These are phyloP conservation scores for Thymus mandschuricus DNA, from an alignment of 257 asterid species.

Conservation along the genomic window DNA sequence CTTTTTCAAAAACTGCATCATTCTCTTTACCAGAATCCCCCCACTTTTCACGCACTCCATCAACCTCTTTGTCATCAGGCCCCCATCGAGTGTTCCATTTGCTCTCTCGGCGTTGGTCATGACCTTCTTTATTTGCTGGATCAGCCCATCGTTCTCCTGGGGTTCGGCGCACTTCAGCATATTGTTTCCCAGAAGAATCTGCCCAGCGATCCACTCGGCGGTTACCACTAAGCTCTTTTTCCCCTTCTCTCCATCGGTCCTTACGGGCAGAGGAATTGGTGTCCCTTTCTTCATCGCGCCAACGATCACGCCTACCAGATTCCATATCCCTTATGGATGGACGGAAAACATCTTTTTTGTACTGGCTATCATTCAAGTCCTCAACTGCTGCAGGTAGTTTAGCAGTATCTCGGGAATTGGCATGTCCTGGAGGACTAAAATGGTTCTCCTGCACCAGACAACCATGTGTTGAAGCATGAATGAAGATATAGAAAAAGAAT, in stretches of 20 bases:
- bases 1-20: conserved; percentile 63
- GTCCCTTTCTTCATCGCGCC: conserved; percentile 99
- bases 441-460: conserved; percentile 62
- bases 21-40: conserved; percentile 64
- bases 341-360: conserved; percentile 89
- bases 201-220: conserved; percentile 75
- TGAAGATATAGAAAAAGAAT: neutral
- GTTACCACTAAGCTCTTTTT: conserved; percentile 60
- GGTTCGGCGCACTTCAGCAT: conserved; percentile 76
- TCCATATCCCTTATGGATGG: conserved; percentile 89
- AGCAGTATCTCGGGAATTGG: conserved; percentile 45
- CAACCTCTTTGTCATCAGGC: conserved; percentile 68
- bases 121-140: conserved; percentile 73
- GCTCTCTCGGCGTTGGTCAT: conserved; percentile 87
- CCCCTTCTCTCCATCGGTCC: conserved; percentile 96
- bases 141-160: conserved; percentile 78
- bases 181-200: conserved; percentile 70
- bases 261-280: conserved; percentile 68
- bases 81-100: conserved; percentile 99
- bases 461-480: conserved; percentile 1
- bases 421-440: conserved; percentile 43
- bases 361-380: conserved; percentile 53
- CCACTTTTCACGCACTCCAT: conserved; percentile 69
- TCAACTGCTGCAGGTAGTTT: conserved; percentile 70
- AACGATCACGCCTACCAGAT: conserved; percentile 78